Conservation (phyloP, 441 rosid species). For the Biscutella auriculata region DNA sequence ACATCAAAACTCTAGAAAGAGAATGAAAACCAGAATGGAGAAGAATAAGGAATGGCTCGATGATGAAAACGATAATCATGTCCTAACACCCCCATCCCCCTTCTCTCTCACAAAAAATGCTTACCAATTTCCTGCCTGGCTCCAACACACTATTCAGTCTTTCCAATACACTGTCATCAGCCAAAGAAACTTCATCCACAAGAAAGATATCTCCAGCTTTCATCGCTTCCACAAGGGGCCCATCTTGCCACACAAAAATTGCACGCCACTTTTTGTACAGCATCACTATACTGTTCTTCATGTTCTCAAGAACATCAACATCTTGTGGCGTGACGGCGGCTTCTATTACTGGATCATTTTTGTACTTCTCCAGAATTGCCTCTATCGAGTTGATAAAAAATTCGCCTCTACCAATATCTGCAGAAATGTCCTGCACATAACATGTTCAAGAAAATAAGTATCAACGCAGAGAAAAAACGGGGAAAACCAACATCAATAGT, state of each 20-base stretch:
- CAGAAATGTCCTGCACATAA: conserved; percentile 45
- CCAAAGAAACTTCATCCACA: conserved; percentile 95
- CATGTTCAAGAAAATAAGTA: conserved; percentile 15
- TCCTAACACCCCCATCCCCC: background rate
- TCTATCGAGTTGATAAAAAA: conserved; percentile 43
- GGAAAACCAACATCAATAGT: background rate
- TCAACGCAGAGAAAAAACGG: conserved; percentile 1
- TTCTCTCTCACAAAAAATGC: conserved; percentile 12
- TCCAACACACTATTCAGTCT: conserved; percentile 95
- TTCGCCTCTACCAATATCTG: conserved; percentile 59
- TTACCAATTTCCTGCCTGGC: conserved; percentile 80
- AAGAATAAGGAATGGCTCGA: background rate
- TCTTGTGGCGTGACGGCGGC: conserved; percentile 31
- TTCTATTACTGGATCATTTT: conserved; percentile 30
- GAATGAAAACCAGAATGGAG: background rate
- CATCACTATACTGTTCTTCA: conserved; percentile 40
- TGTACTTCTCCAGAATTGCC: conserved; percentile 30
- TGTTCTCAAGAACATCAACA: conserved; percentile 44
- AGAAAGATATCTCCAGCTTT: conserved; percentile 80
- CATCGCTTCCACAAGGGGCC: conserved; percentile 95
- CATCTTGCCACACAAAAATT: conserved; percentile 96
- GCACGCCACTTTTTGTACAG: conserved; percentile 71
- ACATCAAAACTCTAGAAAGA: background rate
- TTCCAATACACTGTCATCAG: conserved; percentile 97
- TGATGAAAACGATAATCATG: background rate